Base-by-base conservation (phyloP, 1,284 basidiomycete species). In the Apiotrichum sp. region DNA sequence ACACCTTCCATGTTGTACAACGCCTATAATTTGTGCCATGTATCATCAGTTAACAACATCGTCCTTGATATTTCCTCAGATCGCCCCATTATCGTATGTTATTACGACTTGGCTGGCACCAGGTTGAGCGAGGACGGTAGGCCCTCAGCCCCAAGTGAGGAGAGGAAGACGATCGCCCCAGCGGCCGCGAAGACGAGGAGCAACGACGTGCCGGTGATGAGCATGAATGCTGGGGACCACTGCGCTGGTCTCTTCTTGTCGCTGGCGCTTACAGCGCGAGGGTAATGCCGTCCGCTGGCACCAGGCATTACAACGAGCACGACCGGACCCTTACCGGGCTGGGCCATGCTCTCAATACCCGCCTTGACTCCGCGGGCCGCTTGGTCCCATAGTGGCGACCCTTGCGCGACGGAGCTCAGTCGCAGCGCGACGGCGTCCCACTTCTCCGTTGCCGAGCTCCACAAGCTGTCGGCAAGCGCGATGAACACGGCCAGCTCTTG, bases 71-170 rank as follows among this genome's bases (percentile, higher is more conserved):
- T 38, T 13, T 38, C 36, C 13, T 38, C 36, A 38, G 36, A 38
- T 38, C 13, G 36, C 13, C 36, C 13, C 36, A 13, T 13, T 38
- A 22, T 22, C 22, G 22, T 22, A 22, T 22, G 22, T 22, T 22
- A 22, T 38, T 7, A n/a, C 41, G 36, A 56, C 47, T 45, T 50
- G 35, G 6, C 13, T 14, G 47, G 60, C 16, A 69, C 67, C 32
- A 76, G 61, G 41, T 67, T 76, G 59, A 76, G 62, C 39, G 74
- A 74, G n/a, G 69, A 70, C 14, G 74, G 74, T 22, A 76, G 60
- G 52, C 65, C 66, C n/a, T 69, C 69, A 38, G 73, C 72, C 16
- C 74, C 74, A 22, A 76, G 63, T 1, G 64, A 56, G 45, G 56
- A 66, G 22, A 76, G 56, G 16, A 76, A 62, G 7, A 59, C 59